Conservation (phyloP, 2,329 filamentous ascomycete genomes). For the Hortaea werneckii region DNA sequence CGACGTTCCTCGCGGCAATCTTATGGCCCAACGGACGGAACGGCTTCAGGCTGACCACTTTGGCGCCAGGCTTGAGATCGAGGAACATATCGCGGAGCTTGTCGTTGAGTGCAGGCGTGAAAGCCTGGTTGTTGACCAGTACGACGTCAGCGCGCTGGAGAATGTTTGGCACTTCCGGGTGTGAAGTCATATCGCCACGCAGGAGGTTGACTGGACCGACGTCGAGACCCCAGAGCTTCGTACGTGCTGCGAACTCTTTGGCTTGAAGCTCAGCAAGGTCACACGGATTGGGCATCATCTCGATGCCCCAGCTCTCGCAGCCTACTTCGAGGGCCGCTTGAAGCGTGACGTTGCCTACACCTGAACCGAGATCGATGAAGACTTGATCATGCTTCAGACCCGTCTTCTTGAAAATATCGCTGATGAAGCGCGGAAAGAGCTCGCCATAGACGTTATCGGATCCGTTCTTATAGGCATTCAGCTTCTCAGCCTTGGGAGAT, state of each 20-base stretch:
- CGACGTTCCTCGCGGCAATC: slow-evolving; percentile 61
- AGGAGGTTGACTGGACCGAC: slow-evolving; percentile 72
- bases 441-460: slow-evolving; percentile 94
- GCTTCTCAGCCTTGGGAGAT: slow-evolving; percentile 72
- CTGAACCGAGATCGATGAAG: slow-evolving; percentile 90
- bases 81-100: slow-evolving; percentile 80
- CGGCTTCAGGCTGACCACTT: slow-evolving; percentile 82
- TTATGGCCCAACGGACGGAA: slow-evolving; percentile 77
- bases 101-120: slow-evolving; percentile 78
- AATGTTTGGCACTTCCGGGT: slow-evolving; percentile 57
- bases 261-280: slow-evolving; percentile 71
- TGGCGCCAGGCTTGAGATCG: slow-evolving; percentile 81
- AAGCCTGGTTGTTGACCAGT: slow-evolving; percentile 95
- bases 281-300: slow-evolving; percentile 88
- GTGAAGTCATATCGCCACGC: slow-evolving; percentile 73
- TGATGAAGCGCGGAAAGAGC: slow-evolving; percentile 73
- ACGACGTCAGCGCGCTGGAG: slow-evolving; percentile 87
- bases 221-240: slow-evolving; percentile 77
- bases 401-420: slow-evolving; percentile 68
- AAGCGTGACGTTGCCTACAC: slow-evolving; percentile 89
- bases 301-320: slow-evolving; percentile 91
- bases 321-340: slow-evolving; percentile 90
- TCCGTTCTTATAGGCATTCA: slow-evolving; percentile 79
- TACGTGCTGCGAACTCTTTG: slow-evolving; percentile 73
- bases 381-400: slow-evolving; percentile 71